Conservation (phyloP, 2,329 filamentous ascomycete species). For the Gaeumannomyces tritici region DNA sequence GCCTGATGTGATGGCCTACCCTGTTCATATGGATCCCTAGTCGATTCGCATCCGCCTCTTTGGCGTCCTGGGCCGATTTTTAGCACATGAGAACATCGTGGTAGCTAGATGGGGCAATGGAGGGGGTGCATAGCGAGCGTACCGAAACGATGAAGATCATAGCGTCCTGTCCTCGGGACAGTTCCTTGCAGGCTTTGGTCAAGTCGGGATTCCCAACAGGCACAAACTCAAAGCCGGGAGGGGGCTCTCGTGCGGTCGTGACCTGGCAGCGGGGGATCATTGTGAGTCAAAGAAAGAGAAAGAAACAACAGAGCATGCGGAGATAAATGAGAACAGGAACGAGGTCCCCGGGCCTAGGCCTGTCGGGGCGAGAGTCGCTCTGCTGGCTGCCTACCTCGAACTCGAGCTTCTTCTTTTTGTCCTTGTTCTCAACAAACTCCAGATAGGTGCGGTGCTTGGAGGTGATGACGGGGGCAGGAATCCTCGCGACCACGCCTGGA, state of each 20-base stretch:
- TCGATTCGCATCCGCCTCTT: constrained; percentile 24
- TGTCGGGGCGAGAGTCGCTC: neutral
- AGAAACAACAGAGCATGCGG: neutral
- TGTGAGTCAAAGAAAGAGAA: neutral
- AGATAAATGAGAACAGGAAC: neutral
- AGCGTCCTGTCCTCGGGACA: constrained; percentile 50
- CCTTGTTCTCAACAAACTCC: constrained; percentile 54
- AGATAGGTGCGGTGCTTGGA: constrained; percentile 53
- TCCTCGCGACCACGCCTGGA: constrained; percentile 18
- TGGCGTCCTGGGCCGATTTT: constrained; percentile 18
- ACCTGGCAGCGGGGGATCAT: constrained; percentile 28
- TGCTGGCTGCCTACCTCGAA: constrained; percentile 38
- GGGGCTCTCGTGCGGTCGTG: constrained; percentile 39
- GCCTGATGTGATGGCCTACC: constrained; percentile 50
- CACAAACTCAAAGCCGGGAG: constrained; percentile 53
- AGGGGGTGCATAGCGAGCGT: constrained; percentile 17
- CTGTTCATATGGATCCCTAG: constrained; percentile 43
- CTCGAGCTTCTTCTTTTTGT: constrained; percentile 56
- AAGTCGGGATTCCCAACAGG: constrained; percentile 52
- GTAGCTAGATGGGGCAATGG: neutral
- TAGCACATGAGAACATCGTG: neutral
- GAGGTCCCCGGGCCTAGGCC: no score
- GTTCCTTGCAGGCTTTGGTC: constrained; percentile 52
- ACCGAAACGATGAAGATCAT: constrained; percentile 61
- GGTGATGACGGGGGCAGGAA: constrained; percentile 24